These are phyloP conservation scores for Erigeron canadensis DNA, from an alignment of 129 eudicot species.

Conservation along the genomic window DNA sequence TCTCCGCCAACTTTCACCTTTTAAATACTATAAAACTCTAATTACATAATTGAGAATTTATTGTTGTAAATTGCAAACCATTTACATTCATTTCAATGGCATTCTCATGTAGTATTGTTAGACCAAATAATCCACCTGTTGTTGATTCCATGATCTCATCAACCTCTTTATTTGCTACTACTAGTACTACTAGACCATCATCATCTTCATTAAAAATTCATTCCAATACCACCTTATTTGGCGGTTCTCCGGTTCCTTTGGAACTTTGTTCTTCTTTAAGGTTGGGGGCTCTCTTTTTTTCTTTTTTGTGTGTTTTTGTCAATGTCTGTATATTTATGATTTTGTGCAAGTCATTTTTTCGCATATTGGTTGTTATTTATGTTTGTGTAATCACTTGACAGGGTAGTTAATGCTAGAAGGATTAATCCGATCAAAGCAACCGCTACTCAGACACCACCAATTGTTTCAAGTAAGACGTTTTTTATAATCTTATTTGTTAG, in stretches of 20 bases:
- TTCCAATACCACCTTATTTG: conserved; percentile 37
- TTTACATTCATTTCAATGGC: conserved; percentile 35
- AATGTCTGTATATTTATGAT: too few species aligned
- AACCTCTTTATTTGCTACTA: conserved; percentile 14
- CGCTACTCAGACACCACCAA: conserved; percentile 68
- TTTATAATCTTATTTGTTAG: neutral
- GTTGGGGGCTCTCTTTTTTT: conserved; percentile 40
- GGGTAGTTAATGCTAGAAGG: conserved; percentile 34
- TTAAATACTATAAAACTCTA: conserved; percentile 22
- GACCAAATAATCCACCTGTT: conserved; percentile 47
- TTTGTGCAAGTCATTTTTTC: neutral
- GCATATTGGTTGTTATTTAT: neutral
- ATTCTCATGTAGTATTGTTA: conserved; percentile 45
- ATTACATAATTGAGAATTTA: neutral
- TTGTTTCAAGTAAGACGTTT: conserved; percentile 50
- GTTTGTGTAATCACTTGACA: conserved; percentile 9
- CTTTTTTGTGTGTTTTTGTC: neutral
- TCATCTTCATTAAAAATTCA: conserved; percentile 43
- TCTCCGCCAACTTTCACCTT: conserved; percentile 46
- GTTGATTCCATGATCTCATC: conserved; percentile 11
- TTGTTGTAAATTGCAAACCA: too few species aligned
- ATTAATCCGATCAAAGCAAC: conserved; percentile 68
- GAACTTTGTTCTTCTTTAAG: conserved; percentile 52
- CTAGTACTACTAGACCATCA: neutral
- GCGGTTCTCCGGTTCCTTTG: conserved; percentile 30